phyloP scores from a whole-genome alignment of 2,329 filamentous ascomycete genomes.

The Claviceps sp. region DNA sequence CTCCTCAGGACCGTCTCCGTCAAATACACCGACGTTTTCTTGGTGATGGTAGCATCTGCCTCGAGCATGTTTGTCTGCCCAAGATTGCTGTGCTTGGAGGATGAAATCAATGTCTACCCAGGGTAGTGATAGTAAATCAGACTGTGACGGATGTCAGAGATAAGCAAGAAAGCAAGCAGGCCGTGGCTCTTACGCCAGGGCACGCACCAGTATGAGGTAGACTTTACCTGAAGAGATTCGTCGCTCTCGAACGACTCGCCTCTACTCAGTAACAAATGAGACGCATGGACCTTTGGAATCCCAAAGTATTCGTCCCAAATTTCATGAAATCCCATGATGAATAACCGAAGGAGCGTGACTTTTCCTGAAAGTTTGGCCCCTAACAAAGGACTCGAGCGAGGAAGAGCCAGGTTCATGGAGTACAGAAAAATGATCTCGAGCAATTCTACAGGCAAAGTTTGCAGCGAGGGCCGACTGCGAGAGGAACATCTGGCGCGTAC shows the following conservation, averaged over 20 bases:
- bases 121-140: slow-evolving; percentile 26
- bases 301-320: slow-evolving; percentile 27
- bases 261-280: background rate
- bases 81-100: slow-evolving; percentile 33
- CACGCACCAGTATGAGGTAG: background rate
- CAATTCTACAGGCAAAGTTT: slow-evolving; percentile 36
- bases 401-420: slow-evolving; percentile 35
- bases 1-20: no score
- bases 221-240: slow-evolving; percentile 30
- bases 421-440: slow-evolving; percentile 39
- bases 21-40: no score
- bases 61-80: slow-evolving; percentile 26
- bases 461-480: slow-evolving; percentile 15
- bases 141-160: slow-evolving; percentile 17
- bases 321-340: slow-evolving; percentile 23
- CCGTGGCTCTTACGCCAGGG: background rate
- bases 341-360: slow-evolving; percentile 22
- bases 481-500: slow-evolving; percentile 16
- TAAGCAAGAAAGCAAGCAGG: background rate
- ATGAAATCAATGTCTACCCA: slow-evolving; percentile 33
- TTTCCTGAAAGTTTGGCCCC: slow-evolving; percentile 31
- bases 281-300: no score
- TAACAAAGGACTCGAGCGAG: slow-evolving; percentile 29
- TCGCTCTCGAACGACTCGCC: slow-evolving; percentile 18
- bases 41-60: slow-evolving; percentile 21